Conservation (phyloP, 768 basidiomycete genomes). For the Trametes punicea region DNA sequence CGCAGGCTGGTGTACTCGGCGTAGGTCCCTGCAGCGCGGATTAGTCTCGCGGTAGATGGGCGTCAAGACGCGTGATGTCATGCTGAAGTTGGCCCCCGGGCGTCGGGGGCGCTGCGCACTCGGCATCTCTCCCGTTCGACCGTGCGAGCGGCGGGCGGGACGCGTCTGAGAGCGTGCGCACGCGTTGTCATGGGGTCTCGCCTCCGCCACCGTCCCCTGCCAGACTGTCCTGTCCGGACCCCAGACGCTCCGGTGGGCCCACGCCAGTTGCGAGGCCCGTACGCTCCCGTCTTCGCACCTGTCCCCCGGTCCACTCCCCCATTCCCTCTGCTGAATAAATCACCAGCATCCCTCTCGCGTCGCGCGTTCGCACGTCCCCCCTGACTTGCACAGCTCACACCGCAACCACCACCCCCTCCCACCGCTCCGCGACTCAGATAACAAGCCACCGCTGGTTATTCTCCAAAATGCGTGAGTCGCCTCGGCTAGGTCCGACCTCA, state of each 20-base stretch:
- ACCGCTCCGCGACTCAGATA: neutral
- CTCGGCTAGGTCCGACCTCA: too few relatives aligned
- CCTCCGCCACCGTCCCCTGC: too few relatives aligned
- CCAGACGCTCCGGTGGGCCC: neutral
- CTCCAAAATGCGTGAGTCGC: conserved; percentile 12
- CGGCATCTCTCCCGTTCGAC: too few relatives aligned
- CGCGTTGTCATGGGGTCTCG: conserved; percentile 24
- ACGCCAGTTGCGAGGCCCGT: neutral
- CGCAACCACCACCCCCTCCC: neutral
- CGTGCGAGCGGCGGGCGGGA: too few relatives aligned
- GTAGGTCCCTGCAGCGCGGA: too few relatives aligned
- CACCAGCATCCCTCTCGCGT: neutral
- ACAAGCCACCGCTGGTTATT: neutral
- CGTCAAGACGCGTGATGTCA: too few relatives aligned
- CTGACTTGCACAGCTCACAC: neutral
- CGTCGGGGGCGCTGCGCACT: too few relatives aligned
- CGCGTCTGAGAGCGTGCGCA: too few relatives aligned
- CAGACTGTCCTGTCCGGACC: neutral
- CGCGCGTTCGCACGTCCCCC: conserved; percentile 4
- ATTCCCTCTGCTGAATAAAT: neutral
- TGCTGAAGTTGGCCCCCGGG: too few relatives aligned
- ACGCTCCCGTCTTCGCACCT: neutral
- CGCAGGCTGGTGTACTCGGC: too few relatives aligned
- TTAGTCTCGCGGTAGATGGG: too few relatives aligned
- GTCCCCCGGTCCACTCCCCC: neutral